Percentiles rank a stretch among this genome's conserved stretches.
These are phyloP conservation scores for Hypoxylon sp. DNA, from an alignment of 2,329 filamentous ascomycete genomes.

Conservation along the genomic window DNA sequence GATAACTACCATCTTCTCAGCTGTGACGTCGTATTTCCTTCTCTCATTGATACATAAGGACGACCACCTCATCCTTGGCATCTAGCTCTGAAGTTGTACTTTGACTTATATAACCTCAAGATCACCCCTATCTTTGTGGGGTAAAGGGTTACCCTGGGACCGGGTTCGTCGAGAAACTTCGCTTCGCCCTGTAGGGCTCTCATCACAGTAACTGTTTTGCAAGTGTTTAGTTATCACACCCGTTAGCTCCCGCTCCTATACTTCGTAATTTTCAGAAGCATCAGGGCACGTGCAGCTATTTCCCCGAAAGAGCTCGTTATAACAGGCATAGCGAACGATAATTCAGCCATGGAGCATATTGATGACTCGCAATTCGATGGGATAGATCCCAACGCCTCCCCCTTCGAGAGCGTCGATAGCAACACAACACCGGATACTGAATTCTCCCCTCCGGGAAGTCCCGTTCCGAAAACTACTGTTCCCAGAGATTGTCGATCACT, in stretches of 20 bases:
- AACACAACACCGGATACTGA: conserved; percentile 67
- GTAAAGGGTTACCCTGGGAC: conserved; percentile 39
- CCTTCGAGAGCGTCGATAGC: conserved; percentile 55
- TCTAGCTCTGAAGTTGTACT: conserved; percentile 21
- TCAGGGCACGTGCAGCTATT: conserved; percentile 20
- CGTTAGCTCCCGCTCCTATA: conserved; percentile 6
- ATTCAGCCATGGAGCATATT: conserved; percentile 50
- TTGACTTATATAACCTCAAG: conserved; percentile 38
- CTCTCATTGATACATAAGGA: conserved; percentile 36
- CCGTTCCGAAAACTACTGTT: conserved; percentile 56
- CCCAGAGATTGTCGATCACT: conserved; percentile 59
- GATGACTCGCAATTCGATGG: conserved; percentile 52
- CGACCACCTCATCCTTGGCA: conserved; percentile 30
- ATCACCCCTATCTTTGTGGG: conserved; percentile 31
- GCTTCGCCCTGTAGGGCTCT: conserved; percentile 35
- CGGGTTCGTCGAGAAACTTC: conserved; percentile 35
- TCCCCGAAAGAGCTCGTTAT: conserved; percentile 12
- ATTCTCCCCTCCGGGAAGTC: conserved; percentile 64
- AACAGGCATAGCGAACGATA: conserved; percentile 5
- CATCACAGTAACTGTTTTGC: conserved; percentile 13
- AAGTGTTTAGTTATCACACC: conserved; percentile 8
- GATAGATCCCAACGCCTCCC: conserved; percentile 57
- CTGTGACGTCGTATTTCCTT: conserved; percentile 36
- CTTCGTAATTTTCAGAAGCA: conserved; percentile 4
- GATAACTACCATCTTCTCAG: conserved; percentile 25